phyloP scores from a whole-genome alignment of 768 basidiomycete species.

The Mycena albidolilacea region DNA sequence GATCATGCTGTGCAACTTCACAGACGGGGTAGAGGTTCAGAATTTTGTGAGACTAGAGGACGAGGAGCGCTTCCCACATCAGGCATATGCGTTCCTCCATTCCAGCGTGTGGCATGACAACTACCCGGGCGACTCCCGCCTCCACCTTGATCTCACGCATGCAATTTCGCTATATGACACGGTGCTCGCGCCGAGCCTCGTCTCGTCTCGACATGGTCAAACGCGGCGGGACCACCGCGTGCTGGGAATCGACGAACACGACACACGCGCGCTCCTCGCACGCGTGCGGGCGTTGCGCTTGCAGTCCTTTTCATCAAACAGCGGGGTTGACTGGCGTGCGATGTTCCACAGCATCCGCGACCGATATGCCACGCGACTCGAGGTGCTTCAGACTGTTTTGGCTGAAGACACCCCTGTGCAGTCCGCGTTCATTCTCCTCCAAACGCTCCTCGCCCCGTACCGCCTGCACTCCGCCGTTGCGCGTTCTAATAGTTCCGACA shows the following conservation, averaged over 20 bases:
- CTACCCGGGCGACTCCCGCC: conserved; percentile 60
- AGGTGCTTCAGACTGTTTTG: conserved; percentile 54
- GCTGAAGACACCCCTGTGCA: conserved; percentile 35
- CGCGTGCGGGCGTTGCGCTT: conserved; percentile 41
- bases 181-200: conserved; percentile 53
- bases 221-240: conserved; percentile 54
- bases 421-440: conserved; percentile 47
- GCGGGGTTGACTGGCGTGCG: conserved; percentile 59
- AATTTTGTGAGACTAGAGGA: conserved; percentile 53
- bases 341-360: conserved; percentile 54
- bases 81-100: conserved; percentile 43
- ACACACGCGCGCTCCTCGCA: conserved; percentile 46
- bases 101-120: conserved; percentile 59
- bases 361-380: conserved; percentile 58
- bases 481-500: conserved; percentile 23
- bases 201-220: conserved; percentile 46
- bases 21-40: conserved; percentile 52
- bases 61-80: conserved; percentile 25
- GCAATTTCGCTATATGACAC: conserved; percentile 62
- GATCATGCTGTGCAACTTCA: conserved; percentile 64
- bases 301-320: conserved; percentile 33
- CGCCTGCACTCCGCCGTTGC: conserved; percentile 41
- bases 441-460: conserved; percentile 51
- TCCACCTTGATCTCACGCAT: conserved; percentile 58
- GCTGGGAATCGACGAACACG: conserved; percentile 48